These are phyloP conservation scores for Kappamyces sp. DNA, from an alignment of 192 early-diverging fungal species.

Conservation along the genomic window DNA sequence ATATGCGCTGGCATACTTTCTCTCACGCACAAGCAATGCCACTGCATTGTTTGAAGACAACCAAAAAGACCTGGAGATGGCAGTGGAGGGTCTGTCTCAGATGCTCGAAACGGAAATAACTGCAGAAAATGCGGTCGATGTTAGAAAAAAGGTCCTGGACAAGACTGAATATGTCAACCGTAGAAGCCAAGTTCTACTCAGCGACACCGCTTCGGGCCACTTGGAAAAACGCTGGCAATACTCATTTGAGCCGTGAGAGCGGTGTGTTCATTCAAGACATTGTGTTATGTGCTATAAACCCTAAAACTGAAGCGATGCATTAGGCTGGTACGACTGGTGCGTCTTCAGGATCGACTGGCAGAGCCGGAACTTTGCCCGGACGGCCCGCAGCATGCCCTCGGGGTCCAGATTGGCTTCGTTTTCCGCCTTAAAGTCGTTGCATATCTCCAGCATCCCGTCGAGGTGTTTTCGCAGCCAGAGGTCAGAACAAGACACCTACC, in stretches of 20 bases:
- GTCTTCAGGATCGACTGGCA: neutral
- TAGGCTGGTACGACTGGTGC: too few species aligned
- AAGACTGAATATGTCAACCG: slow-evolving; percentile 88
- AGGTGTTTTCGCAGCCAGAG: slow-evolving; percentile 1
- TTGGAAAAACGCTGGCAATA: slow-evolving; percentile 76
- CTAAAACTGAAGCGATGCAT: too few species aligned
- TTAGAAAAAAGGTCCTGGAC: slow-evolving; percentile 84
- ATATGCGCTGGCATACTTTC: slow-evolving; percentile 94
- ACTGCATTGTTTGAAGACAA: slow-evolving; percentile 96
- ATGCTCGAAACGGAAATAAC: slow-evolving; percentile 79
- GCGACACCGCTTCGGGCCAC: slow-evolving; percentile 85
- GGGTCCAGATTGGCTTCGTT: slow-evolving; percentile 9
- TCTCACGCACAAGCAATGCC: slow-evolving; percentile 68
- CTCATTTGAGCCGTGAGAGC: neutral
- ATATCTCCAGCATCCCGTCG: neutral
- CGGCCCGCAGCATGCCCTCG: neutral
- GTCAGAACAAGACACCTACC: too few species aligned
- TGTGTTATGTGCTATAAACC: too few species aligned
- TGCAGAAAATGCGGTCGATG: slow-evolving; percentile 63
- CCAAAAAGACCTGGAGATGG: slow-evolving; percentile 97
- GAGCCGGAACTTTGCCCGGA: neutral
- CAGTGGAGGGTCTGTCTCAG: slow-evolving; percentile 88
- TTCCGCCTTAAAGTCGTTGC: neutral
- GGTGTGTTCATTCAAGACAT: too few species aligned
- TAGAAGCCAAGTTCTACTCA: slow-evolving; percentile 81